Evolutionary conservation across 2,329 filamentous ascomycete species (phyloP).

Genomic region (Apiospora phragmitis): DNA sequence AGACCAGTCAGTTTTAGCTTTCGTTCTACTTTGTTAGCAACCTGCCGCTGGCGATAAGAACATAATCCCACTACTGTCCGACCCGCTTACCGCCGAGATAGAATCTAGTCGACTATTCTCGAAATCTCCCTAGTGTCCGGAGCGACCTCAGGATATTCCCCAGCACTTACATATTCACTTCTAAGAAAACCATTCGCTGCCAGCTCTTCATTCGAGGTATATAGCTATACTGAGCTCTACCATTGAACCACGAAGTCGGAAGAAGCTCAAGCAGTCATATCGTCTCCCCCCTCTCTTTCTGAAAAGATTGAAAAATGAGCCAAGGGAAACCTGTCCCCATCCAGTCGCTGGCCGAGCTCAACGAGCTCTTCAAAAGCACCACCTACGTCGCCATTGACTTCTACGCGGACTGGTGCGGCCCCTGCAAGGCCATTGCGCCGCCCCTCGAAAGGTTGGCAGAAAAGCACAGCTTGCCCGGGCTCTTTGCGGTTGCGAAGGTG

Average conservation of each 20-base stretch:
- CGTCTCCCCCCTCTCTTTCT: background rate
- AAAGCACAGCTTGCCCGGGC: constrained; percentile 46
- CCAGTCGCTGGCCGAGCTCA: background rate
- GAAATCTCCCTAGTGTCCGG: background rate
- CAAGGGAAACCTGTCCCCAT: background rate
- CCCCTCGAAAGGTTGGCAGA: constrained; percentile 54
- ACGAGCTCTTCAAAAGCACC: constrained; percentile 60
- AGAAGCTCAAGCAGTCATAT: background rate
- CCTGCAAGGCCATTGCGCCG: constrained; percentile 72
- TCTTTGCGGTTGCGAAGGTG: constrained; percentile 67
- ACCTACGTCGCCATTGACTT: constrained; percentile 34
- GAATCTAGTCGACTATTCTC: background rate
- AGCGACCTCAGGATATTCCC: background rate
- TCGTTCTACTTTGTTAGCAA: background rate
- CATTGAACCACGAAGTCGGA: background rate
- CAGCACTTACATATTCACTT: too few species aligned
- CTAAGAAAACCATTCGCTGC: background rate
- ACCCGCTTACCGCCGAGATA: background rate
- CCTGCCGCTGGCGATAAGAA: background rate
- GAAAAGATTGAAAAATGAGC: background rate
- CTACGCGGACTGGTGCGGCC: constrained; percentile 73
- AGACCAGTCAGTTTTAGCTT: background rate
- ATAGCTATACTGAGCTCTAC: background rate
- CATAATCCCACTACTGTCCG: background rate
- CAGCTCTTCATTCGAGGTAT: background rate